Evolutionary conservation across 371 early-diverging fungal genomes (phyloP).

Genomic region (Dinochytrium kinnereticum): DNA sequence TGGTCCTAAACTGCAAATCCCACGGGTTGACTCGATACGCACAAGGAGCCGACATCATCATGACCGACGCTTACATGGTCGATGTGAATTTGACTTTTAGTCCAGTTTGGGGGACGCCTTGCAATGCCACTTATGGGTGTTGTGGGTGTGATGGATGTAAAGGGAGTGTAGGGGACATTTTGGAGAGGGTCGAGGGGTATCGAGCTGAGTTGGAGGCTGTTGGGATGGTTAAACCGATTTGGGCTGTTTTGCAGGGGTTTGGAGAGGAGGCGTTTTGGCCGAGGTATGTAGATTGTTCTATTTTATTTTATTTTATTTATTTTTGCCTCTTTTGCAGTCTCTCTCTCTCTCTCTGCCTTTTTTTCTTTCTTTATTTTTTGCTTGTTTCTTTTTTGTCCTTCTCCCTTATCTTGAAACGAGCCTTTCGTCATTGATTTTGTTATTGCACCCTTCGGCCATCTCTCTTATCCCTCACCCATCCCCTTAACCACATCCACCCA

Average conservation of each 20-base stretch:
- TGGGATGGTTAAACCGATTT: constrained; percentile 15
- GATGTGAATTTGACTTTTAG: constrained; percentile 8
- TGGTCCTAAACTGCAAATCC: constrained; percentile 22
- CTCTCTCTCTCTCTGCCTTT: too few relatives aligned
- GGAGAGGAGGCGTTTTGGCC: constrained; percentile 24
- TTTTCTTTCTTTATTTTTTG: too few relatives aligned
- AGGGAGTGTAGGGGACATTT: constrained; percentile 15
- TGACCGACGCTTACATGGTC: constrained; percentile 20
- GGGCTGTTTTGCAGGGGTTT: constrained; percentile 25
- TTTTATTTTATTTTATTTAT: not conserved
- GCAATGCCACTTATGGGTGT: constrained; percentile 22
- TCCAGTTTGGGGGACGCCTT: constrained; percentile 13
- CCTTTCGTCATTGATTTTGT: too few relatives aligned
- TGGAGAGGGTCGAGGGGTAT: not conserved
- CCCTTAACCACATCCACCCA: too few relatives aligned
- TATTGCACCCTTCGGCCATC: too few relatives aligned
- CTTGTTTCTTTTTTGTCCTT: too few relatives aligned
- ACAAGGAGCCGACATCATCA: constrained; percentile 16
- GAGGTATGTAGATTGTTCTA: not conserved
- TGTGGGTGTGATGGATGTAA: constrained; percentile 27
- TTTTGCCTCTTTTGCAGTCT: too few relatives aligned
- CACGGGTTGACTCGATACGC: constrained; percentile 5
- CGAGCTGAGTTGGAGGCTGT: not conserved
- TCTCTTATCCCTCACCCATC: too few relatives aligned
- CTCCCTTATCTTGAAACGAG: too few relatives aligned